Evolutionary conservation across 805 yeast species (phyloP), one percentile per base, ranked within the genome.

Genomic region (Pichia thaimueangensis): DNA sequence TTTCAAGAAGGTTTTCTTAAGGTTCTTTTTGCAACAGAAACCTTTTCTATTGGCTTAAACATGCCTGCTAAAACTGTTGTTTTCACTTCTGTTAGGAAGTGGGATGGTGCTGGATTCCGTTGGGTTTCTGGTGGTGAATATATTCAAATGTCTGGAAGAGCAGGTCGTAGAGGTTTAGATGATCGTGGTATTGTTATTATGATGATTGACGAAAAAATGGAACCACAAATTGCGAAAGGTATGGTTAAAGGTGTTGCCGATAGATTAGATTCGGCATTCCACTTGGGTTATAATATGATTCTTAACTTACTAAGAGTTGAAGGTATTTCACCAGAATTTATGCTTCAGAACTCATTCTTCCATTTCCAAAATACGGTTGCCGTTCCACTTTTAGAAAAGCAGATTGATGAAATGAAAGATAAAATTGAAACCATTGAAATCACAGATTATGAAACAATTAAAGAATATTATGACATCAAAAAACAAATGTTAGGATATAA

Each of bases 91-190:
- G 98, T 93, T 17, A 79, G 98, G 60, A 93, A 93, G 63, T 93
- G 97, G 95, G 99, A 93, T 67, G 98, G 98, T 55, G 80, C 78
- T 49, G 95, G 91, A 16, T 88, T 91, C 72, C 80, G 99, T 66
- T 93, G 98, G 98, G 97, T 93, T 25, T 86, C 96, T 43, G 98
- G 98, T 46, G 99, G 99, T 70, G 99, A 93, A 67, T 93, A 93
- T 65, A 93, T 93, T 59, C 99, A 93, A 68, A 93, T 93, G 99
- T 86, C 96, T 35, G 99, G 99, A 52, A 81, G 99, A 65, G 99
- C 99, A 19, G 99, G 99, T 55, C 89, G 98, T 73, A 86, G 98
- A 74, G 99, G 99, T 59, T 75, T 93, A 54, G 99, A 93, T 73
- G 98, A 93, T 62, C 83, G 98, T 63, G 99, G 99, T 68, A 88